Evolutionary conservation across 257 asterid genomes (phyloP).

Genomic region (Penstemon davidsonii): DNA sequence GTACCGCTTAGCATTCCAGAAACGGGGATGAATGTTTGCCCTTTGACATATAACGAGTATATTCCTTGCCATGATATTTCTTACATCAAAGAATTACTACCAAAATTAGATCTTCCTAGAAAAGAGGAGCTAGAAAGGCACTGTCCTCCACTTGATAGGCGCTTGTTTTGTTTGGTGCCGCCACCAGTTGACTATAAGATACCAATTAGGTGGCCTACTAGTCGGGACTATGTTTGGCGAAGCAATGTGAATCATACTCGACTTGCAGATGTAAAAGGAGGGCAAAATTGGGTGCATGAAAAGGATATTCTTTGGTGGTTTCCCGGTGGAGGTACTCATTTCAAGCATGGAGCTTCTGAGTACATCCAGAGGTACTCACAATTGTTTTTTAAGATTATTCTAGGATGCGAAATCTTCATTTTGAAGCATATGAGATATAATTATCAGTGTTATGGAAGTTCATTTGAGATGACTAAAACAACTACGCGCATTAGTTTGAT

Average conservation of each 20-base stretch:
- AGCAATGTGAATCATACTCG: conserved; percentile 88
- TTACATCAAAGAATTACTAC: conserved; percentile 65
- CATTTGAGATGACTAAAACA: neutral
- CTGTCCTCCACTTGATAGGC: conserved; percentile 67
- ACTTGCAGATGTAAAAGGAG: conserved; percentile 92
- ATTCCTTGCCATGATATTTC: conserved; percentile 84
- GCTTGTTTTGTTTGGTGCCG: conserved; percentile 84
- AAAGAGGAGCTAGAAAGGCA: conserved; percentile 92
- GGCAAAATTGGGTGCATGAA: conserved; percentile 94
- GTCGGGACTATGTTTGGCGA: conserved; percentile 91
- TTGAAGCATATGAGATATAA: neutral
- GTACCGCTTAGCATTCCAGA: conserved; percentile 58
- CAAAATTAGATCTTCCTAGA: conserved; percentile 63
- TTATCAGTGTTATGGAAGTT: neutral
- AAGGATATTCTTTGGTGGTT: conserved; percentile 87
- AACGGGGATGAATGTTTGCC: conserved; percentile 76
- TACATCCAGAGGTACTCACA: conserved; percentile 72
- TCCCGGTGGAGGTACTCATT: conserved; percentile 99
- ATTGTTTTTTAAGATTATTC: neutral
- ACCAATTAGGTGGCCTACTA: conserved; percentile 87
- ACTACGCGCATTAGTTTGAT: no score
- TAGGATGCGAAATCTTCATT: neutral
- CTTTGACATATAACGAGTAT: conserved; percentile 67
- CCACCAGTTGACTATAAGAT: conserved; percentile 89
- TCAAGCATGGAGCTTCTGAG: conserved; percentile 92